Base-by-base conservation (phyloP, 441 rosid species). In the Adansonia gregorii region DNA sequence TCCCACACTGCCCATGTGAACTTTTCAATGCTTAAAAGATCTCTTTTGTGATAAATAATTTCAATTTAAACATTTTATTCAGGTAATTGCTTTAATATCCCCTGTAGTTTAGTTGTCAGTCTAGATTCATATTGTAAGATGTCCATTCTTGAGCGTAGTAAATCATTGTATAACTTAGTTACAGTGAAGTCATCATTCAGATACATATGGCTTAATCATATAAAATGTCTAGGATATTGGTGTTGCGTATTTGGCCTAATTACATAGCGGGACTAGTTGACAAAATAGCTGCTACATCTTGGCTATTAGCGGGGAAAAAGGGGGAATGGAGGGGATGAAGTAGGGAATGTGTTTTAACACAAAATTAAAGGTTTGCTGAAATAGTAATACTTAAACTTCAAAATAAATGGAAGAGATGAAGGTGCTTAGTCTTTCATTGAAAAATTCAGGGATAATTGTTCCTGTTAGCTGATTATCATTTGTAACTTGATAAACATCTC, bases 401-500 rank as follows among this genome's bases (percentile, higher is more conserved):
- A 66, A 54, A 39, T 20, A 65, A 19, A 54, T 63, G 72, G 41
- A 75, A 64, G 24, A 54, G 3, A 66, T 51, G 39, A 43, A 41
- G 10, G 52, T 51, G 17, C 41, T 35, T 49, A 35, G 72, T 64
- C 72, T 49, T n/a, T 31, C 35, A 76, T 10, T 22, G 19, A 56
- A 67, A 58, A 55, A 35, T 24, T 14, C 46, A 12, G 11, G n/a
- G 12, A 10, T 3, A 43, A 14, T 46, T 68, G 27, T 43, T 68
- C 48, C 27, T 8, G 35, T 80, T 24, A 51, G 77, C 48, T 24
- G 79, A 78, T 58, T 64, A 54, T 76, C 46, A 20, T 45, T 82
- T 66, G 52, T 68, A 65, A 67, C 63, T 46, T 60, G 64, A n/a
- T n/a, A 45, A 81, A 55, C 43, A 55, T 68, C 20, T 63, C 69